phyloP scores from a whole-genome alignment of 768 basidiomycete species.

The Kwoniella sp. region DNA sequence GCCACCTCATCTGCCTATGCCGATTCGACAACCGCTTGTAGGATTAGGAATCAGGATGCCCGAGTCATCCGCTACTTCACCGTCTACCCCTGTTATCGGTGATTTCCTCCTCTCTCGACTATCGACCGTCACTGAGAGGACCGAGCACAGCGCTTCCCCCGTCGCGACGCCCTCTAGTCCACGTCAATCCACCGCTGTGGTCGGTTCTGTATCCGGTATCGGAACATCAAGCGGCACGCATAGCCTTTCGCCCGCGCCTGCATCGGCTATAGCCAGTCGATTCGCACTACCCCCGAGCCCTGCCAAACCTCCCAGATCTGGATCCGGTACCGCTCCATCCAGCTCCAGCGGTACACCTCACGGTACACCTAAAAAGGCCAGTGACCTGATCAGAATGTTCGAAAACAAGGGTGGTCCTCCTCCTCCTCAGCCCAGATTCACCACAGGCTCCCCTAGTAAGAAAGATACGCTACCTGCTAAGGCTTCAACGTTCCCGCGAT shows the following conservation, averaged over 20 bases:
- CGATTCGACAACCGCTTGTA: constrained; percentile 16
- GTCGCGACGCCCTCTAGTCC: too few relatives aligned
- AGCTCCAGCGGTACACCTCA: constrained; percentile 13
- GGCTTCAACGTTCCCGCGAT: background rate
- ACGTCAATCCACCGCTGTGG: background rate
- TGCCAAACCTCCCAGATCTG: constrained; percentile 9
- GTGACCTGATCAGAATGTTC: constrained; percentile 42
- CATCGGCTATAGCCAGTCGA: constrained; percentile 20
- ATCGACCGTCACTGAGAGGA: constrained; percentile 32
- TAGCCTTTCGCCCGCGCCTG: constrained; percentile 2
- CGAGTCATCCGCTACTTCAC: background rate
- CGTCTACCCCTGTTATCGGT: constrained; percentile 2
- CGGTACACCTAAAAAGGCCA: constrained; percentile 30
- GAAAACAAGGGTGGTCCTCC: constrained; percentile 10
- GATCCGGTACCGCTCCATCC: background rate
- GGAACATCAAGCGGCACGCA: background rate
- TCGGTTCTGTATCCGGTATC: background rate
- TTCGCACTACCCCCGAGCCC: constrained; percentile 30
- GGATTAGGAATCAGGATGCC: constrained; percentile 15
- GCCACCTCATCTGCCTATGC: constrained; percentile 2
- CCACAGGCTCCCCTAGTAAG: constrained; percentile 1
- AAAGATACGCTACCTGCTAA: background rate
- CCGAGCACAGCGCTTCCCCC: constrained; percentile 24
- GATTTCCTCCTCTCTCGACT: constrained; percentile 12
- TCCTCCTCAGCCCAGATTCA: constrained; percentile 17